Evolutionary conservation across 192 early-diverging fungal species (phyloP).

Genomic region (Coemansia sp.): DNA sequence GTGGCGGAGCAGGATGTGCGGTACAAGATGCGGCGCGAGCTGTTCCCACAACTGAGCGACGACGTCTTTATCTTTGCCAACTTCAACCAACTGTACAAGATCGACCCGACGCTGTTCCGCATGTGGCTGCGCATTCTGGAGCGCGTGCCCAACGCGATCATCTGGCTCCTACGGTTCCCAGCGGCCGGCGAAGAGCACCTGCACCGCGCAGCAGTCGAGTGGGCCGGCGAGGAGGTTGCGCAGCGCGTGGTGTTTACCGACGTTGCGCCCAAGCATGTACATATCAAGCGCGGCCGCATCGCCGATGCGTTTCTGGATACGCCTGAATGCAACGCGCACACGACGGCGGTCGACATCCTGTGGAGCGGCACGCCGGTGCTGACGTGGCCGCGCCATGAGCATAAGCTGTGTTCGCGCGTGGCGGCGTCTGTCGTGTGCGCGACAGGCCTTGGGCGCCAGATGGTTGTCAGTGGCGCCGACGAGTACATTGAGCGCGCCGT

Average conservation of each 20-base stretch:
- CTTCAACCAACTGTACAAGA: conserved; percentile 97
- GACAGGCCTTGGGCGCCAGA: conserved; percentile 68
- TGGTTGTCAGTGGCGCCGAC: conserved; percentile 64
- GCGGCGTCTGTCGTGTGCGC: conserved; percentile 83
- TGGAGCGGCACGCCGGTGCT: conserved; percentile 93
- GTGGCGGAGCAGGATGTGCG: conserved; percentile 74
- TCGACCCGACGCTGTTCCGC: conserved; percentile 84
- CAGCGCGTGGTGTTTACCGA: conserved; percentile 83
- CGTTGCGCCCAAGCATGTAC: conserved; percentile 79
- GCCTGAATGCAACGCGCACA: conserved; percentile 96
- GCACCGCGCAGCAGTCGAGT: conserved; percentile 65
- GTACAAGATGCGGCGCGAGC: conserved; percentile 79
- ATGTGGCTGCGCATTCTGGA: conserved; percentile 83
- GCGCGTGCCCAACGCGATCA: conserved; percentile 75
- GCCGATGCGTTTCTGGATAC: conserved; percentile 93
- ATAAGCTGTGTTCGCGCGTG: conserved; percentile 91
- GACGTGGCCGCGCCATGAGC: conserved; percentile 82
- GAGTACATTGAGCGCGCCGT: conserved; percentile 71
- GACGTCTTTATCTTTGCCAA: conserved; percentile 91
- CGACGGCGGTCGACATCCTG: conserved; percentile 91
- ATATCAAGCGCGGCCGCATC: conserved; percentile 88
- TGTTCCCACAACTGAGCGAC: conserved; percentile 81
- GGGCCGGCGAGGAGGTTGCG: conserved; percentile 76
- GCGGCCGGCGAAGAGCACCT: conserved; percentile 82
- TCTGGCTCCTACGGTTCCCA: conserved; percentile 93